Percentiles rank a stretch among this genome's conserved stretches.
Evolutionary conservation across 1,139 yeast genomes (phyloP).

Genomic region (Candida sojae): DNA sequence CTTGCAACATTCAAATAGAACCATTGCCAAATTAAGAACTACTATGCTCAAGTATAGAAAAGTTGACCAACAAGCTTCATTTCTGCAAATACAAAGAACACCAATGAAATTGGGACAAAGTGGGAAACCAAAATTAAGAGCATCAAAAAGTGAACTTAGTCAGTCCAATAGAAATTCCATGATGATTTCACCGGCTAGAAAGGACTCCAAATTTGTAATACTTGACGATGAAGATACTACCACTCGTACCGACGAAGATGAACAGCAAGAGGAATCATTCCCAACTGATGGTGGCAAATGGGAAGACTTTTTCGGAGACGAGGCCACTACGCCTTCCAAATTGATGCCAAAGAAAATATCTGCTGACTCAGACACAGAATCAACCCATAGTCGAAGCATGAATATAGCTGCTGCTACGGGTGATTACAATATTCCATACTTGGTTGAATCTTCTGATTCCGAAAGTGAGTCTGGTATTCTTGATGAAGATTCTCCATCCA

Average conservation of each 20-base stretch:
- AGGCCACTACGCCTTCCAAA: slow-evolving; percentile 26
- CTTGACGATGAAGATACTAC: slow-evolving; percentile 23
- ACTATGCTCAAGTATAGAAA: slow-evolving; percentile 45
- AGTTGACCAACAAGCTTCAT: slow-evolving; percentile 16
- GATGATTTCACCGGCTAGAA: slow-evolving; percentile 36
- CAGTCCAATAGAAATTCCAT: slow-evolving; percentile 25
- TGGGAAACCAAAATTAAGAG: slow-evolving; percentile 7
- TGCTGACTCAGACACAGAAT: slow-evolving; percentile 22
- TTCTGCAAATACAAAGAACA: slow-evolving; percentile 10
- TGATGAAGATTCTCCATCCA: slow-evolving; percentile 7
- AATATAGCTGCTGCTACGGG: slow-evolving; percentile 10
- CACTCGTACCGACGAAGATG: slow-evolving; percentile 6
- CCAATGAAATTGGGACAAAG: slow-evolving; percentile 9
- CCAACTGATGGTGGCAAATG: slow-evolving; percentile 33
- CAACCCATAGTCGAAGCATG: slow-evolving; percentile 13
- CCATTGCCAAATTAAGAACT: slow-evolving; percentile 55
- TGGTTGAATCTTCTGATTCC: slow-evolving; percentile 42
- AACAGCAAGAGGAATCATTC: slow-evolving; percentile 4
- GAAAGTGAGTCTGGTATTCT: slow-evolving; percentile 20
- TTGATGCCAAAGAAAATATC: background rate
- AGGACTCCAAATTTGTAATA: slow-evolving; percentile 34
- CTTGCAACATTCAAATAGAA: slow-evolving; percentile 64
- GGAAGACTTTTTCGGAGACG: slow-evolving; percentile 45
- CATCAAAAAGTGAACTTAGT: slow-evolving; percentile 21
- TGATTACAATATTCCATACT: slow-evolving; percentile 24